phyloP scores from a whole-genome alignment of 2,329 filamentous ascomycete genomes.

The Teratosphaeria viscida region DNA sequence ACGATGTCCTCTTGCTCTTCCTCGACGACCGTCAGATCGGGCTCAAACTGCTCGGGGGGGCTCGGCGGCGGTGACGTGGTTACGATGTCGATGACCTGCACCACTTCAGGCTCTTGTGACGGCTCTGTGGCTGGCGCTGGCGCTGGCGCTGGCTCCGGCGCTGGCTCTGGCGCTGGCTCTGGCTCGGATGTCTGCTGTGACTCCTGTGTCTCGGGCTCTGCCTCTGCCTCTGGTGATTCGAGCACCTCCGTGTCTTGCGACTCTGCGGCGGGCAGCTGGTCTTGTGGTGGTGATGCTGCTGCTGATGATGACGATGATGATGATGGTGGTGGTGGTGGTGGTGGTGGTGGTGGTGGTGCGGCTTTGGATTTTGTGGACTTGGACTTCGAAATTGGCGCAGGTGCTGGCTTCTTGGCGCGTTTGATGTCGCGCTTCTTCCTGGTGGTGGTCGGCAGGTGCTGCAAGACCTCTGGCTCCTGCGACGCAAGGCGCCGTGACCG shows the following conservation, averaged over 20 bases:
- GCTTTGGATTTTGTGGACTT: not conserved
- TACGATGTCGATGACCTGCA: not conserved
- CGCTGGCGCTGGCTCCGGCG: not conserved
- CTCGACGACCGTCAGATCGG: not conserved
- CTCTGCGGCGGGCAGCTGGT: not conserved
- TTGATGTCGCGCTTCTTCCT: not conserved
- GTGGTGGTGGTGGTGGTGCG: not conserved
- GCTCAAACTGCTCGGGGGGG: not conserved
- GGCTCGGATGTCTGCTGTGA: not conserved
- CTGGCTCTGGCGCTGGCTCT: not conserved
- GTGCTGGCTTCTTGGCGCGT: not conserved
- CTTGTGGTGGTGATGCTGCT: not conserved
- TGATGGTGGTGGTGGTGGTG: not conserved
- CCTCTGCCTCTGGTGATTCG: not conserved
- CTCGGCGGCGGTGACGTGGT: not conserved
- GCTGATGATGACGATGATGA: not conserved
- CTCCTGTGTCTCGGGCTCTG: not conserved
- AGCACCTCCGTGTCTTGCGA: not conserved
- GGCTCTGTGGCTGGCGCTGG: not conserved
- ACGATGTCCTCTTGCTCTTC: not conserved
- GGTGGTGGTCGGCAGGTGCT: not conserved
- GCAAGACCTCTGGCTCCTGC: conserved; percentile 1
- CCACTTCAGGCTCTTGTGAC: not conserved
- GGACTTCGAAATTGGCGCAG: not conserved
- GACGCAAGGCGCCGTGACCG: not conserved